These are phyloP conservation scores for Wickerhamiella sorbophila DNA, from an alignment of 805 yeast genomes.

Conservation along the genomic window DNA sequence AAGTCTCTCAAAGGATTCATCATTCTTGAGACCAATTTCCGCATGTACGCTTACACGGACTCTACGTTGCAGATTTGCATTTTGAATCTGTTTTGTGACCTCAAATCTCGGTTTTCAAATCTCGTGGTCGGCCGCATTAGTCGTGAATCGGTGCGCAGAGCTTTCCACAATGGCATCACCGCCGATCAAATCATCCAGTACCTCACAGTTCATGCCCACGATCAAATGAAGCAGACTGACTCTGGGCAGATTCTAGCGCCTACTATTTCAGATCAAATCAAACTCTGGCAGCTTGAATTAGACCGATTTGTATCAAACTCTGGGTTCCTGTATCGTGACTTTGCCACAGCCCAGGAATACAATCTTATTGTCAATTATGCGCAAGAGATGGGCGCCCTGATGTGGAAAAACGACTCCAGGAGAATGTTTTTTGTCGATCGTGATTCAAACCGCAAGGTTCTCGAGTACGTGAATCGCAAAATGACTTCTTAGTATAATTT, in stretches of 20 bases:
- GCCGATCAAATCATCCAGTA: slow-evolving; percentile 90
- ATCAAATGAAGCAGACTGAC: slow-evolving; percentile 57
- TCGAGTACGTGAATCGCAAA: slow-evolving; percentile 70
- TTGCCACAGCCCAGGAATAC: slow-evolving; percentile 62
- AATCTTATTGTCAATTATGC: slow-evolving; percentile 63
- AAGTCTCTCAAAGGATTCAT: slow-evolving; percentile 42
- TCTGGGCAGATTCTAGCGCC: slow-evolving; percentile 67
- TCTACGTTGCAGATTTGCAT: slow-evolving; percentile 93
- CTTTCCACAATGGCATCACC: slow-evolving; percentile 76
- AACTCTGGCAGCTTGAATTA: slow-evolving; percentile 89
- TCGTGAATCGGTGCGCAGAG: slow-evolving; percentile 77
- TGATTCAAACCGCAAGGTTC: slow-evolving; percentile 78
- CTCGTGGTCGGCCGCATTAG: slow-evolving; percentile 90
- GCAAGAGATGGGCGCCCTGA: slow-evolving; percentile 73
- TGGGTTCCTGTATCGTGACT: slow-evolving; percentile 82
- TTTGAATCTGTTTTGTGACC: slow-evolving; percentile 71
- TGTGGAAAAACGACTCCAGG: slow-evolving; percentile 68
- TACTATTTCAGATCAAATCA: slow-evolving; percentile 91
- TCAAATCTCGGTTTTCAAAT: slow-evolving; percentile 73
- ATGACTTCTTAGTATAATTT: slow-evolving; percentile 1
- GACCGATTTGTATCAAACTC: slow-evolving; percentile 79
- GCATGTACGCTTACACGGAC: slow-evolving; percentile 81
- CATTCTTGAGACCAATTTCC: slow-evolving; percentile 86
- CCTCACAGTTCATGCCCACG: slow-evolving; percentile 83
- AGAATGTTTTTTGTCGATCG: slow-evolving; percentile 72